Conservation (phyloP, 2,329 filamentous ascomycete genomes). For the Botryotinia calthae region DNA sequence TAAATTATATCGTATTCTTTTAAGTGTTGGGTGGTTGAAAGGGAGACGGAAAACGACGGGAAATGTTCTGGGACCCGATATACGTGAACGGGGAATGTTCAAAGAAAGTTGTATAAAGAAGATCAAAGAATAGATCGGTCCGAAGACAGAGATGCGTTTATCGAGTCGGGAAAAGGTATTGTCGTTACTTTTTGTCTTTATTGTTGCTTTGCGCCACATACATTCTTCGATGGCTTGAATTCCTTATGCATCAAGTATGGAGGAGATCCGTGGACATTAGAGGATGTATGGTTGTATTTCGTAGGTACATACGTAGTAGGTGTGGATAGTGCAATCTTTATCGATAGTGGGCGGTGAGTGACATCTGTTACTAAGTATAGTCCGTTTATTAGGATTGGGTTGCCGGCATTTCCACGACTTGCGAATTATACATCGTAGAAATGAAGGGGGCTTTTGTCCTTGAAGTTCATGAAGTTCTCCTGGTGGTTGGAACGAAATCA, state of each 20-base stretch:
- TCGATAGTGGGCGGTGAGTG: conserved; percentile 5
- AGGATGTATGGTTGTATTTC: background rate
- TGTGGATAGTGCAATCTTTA: background rate
- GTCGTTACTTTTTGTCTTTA: conserved; percentile 19
- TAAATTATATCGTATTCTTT: conserved; percentile 2
- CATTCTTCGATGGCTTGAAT: conserved; percentile 22
- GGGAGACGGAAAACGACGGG: background rate
- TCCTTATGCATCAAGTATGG: conserved; percentile 13
- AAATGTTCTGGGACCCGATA: background rate
- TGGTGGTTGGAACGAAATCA: background rate
- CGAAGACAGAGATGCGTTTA: background rate
- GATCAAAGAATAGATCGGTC: conserved; percentile 4
- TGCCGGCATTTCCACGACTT: too few species aligned
- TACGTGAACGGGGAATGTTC: conserved; percentile 8
- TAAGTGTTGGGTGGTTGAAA: conserved; percentile 10
- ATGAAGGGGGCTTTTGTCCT: background rate
- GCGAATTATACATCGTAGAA: background rate
- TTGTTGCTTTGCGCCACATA: conserved; percentile 16
- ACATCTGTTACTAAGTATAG: background rate
- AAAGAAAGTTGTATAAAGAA: conserved; percentile 15
- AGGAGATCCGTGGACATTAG: background rate
- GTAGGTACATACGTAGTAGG: too few species aligned
- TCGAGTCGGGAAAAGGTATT: conserved; percentile 7
- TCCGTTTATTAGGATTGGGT: too few species aligned
- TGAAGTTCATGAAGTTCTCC: background rate